These are phyloP conservation scores for Microdochium trichocladiopsis DNA, from an alignment of 2,329 filamentous ascomycete species.

Conservation along the genomic window DNA sequence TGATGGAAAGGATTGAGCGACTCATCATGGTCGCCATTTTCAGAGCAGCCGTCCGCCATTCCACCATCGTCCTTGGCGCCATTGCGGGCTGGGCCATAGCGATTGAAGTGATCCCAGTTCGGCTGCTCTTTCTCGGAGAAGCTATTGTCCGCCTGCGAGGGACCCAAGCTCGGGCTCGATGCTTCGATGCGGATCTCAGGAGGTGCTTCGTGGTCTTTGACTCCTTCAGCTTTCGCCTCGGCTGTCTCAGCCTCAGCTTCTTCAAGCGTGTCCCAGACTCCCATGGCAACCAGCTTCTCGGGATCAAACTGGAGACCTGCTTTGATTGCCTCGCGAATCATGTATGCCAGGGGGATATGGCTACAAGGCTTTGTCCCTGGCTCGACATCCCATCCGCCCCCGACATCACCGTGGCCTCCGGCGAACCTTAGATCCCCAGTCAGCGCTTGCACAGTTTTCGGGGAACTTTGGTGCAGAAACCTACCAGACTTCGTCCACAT, in stretches of 20 bases:
- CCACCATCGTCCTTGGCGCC: slow-evolving; percentile 2
- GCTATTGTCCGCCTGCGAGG: slow-evolving; percentile 2
- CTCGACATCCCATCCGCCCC: slow-evolving; percentile 64
- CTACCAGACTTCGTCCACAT: slow-evolving; percentile 70
- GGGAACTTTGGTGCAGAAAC: neutral
- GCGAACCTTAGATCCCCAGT: slow-evolving; percentile 43
- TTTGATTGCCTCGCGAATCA: slow-evolving; percentile 55
- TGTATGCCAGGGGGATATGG: slow-evolving; percentile 64
- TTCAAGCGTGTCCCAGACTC: slow-evolving; percentile 44
- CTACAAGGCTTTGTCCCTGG: slow-evolving; percentile 54
- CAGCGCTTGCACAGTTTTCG: neutral
- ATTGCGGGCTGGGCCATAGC: neutral
- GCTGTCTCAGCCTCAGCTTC: slow-evolving; percentile 12
- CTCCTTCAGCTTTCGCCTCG: slow-evolving; percentile 2
- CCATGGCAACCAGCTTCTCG: slow-evolving; percentile 59
- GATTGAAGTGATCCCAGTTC: slow-evolving; percentile 8
- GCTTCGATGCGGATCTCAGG: slow-evolving; percentile 27
- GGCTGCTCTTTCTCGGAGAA: neutral
- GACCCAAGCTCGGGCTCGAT: slow-evolving; percentile 6
- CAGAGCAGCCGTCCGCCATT: slow-evolving; percentile 2
- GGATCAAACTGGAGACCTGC: slow-evolving; percentile 67
- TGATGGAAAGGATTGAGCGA: slow-evolving; percentile 39
- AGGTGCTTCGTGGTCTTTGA: slow-evolving; percentile 6
- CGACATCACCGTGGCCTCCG: slow-evolving; percentile 72
- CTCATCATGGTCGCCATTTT: neutral